These are phyloP conservation scores for Neurospora cerealis DNA, from an alignment of 495 filamentous ascomycete species.

Conservation along the genomic window DNA sequence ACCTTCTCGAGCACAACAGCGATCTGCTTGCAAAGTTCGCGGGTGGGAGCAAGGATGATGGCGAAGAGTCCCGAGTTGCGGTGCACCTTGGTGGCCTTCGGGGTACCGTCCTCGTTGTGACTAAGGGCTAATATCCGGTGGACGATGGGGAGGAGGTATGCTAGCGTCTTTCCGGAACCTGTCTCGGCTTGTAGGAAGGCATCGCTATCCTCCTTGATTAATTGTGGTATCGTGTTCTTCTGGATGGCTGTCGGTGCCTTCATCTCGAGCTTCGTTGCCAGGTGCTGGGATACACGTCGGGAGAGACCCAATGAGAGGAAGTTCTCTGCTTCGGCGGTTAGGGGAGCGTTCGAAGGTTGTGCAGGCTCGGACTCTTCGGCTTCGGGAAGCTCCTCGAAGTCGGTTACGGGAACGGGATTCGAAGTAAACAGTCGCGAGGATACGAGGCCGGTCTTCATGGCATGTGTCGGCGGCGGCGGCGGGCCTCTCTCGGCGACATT, in stretches of 20 bases:
- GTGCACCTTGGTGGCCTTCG: constrained; percentile 44
- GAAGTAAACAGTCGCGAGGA: constrained; percentile 86
- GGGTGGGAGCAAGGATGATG: constrained; percentile 80
- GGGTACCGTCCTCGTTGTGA: constrained; percentile 34
- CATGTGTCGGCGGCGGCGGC: constrained; percentile 14
- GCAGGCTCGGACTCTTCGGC: constrained; percentile 40
- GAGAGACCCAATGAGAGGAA: constrained; percentile 79
- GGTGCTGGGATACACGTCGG: constrained; percentile 62
- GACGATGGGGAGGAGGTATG: constrained; percentile 85
- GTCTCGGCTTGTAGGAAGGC: constrained; percentile 97
- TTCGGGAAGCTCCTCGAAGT: constrained; percentile 32
- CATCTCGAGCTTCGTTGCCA: constrained; percentile 76
- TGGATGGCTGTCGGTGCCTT: constrained; percentile 93
- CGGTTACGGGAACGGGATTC: constrained; percentile 61
- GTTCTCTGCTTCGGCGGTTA: constrained; percentile 70
- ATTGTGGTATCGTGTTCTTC: constrained; percentile 62
- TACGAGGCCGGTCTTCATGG: constrained; percentile 38
- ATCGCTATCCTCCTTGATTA: constrained; percentile 75
- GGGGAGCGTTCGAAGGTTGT: constrained; percentile 88
- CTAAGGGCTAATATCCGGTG: constrained; percentile 76
- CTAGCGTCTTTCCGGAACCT: constrained; percentile 92
- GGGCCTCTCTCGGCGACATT: constrained; percentile 7
- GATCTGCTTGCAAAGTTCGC: constrained; percentile 91
- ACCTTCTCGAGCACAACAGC: constrained; percentile 71
- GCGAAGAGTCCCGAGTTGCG: constrained; percentile 86